These are phyloP conservation scores for Penicillium paxilli DNA, from an alignment of 495 filamentous ascomycete genomes.

Conservation along the genomic window DNA sequence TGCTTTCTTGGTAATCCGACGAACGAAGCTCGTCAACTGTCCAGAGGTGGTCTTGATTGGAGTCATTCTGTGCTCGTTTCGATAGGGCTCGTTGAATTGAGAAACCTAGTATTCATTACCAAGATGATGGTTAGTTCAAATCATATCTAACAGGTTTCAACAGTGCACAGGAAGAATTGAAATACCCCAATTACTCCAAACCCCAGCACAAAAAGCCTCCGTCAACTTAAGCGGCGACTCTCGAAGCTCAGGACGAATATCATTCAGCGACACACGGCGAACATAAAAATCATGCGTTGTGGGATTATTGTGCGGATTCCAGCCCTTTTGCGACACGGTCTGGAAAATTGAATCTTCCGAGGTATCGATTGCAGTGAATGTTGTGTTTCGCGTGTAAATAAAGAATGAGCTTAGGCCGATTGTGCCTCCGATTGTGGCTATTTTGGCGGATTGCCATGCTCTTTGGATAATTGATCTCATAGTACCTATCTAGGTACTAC, in stretches of 20 bases:
- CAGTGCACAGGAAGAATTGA: background rate
- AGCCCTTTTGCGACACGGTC: constrained; percentile 42
- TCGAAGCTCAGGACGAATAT: constrained; percentile 57
- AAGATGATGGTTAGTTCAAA: no score
- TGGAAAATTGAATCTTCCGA: constrained; percentile 54
- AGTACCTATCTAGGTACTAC: no score
- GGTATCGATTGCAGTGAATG: constrained; percentile 34
- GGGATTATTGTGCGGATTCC: constrained; percentile 57
- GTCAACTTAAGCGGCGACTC: constrained; percentile 46
- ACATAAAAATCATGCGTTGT: constrained; percentile 55
- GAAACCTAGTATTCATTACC: no score
- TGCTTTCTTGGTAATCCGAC: constrained; percentile 53
- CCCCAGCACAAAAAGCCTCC: constrained; percentile 53
- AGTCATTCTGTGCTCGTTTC: constrained; percentile 38
- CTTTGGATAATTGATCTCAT: background rate
- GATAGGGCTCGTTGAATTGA: constrained; percentile 5
- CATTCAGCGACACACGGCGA: constrained; percentile 51
- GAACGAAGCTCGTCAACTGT: constrained; percentile 41
- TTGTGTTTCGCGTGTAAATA: constrained; percentile 9
- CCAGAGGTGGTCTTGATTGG: constrained; percentile 54
- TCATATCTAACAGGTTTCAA: background rate
- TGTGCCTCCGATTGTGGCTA: background rate
- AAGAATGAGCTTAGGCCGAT: background rate
- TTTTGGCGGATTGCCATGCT: background rate
- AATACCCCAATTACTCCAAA: constrained; percentile 37